phyloP scores from a whole-genome alignment of 768 basidiomycete species.

The Serendipita sp. region DNA sequence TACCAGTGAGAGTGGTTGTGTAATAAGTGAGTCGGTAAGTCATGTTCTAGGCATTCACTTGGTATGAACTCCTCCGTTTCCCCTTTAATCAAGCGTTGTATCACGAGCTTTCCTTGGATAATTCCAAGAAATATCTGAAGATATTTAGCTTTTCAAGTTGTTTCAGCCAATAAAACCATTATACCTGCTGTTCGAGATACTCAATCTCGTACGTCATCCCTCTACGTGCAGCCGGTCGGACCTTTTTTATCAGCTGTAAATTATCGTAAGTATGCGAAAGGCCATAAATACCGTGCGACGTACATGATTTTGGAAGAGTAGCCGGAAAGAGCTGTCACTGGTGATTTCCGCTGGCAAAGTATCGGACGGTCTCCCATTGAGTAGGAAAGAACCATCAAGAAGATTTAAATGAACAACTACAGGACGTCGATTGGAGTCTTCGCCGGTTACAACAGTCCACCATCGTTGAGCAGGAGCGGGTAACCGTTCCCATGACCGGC shows the following conservation, averaged over 20 bases:
- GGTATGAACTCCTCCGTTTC: constrained; percentile 24
- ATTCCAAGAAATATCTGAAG: constrained; percentile 21
- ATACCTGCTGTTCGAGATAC: constrained; percentile 14
- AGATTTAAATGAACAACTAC: constrained; percentile 28
- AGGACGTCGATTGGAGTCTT: constrained; percentile 7
- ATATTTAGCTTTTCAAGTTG: too few relatives aligned
- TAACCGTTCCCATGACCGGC: constrained; percentile 12
- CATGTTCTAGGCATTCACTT: constrained; percentile 6
- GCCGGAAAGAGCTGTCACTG: constrained; percentile 20
- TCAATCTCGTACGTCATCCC: constrained; percentile 23
- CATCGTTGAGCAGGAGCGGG: constrained; percentile 13
- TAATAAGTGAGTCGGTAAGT: background rate
- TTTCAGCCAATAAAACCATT: too few relatives aligned
- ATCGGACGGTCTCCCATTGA: constrained; percentile 27
- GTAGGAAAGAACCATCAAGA: constrained; percentile 26
- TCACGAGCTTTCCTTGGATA: constrained; percentile 15
- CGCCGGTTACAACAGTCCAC: constrained; percentile 12
- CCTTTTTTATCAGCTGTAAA: background rate
- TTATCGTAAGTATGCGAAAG: background rate
- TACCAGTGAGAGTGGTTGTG: background rate
- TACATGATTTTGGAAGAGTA: constrained; percentile 24
- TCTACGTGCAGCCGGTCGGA: constrained; percentile 8
- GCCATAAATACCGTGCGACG: constrained; percentile 1
- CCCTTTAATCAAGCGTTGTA: constrained; percentile 14
- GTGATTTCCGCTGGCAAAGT: constrained; percentile 23